phyloP scores from a whole-genome alignment of 1,284 basidiomycete species.

The Naganishia sp. region DNA sequence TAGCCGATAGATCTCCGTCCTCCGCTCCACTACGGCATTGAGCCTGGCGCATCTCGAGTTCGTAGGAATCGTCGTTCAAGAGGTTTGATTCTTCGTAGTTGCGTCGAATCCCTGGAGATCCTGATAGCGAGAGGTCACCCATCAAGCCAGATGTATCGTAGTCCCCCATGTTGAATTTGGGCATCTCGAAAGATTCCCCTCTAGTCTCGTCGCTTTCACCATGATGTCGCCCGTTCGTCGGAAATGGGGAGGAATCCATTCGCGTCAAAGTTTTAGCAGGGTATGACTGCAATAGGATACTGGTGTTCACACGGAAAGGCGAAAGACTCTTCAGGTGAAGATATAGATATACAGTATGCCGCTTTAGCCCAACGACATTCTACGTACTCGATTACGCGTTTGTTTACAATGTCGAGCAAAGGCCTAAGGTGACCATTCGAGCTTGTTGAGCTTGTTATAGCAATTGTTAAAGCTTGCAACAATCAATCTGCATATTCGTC shows the following conservation, averaged over 20 bases:
- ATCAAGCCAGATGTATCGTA: constrained; percentile 23
- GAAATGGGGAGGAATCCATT: background rate
- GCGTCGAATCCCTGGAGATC: background rate
- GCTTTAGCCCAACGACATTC: constrained; percentile 2
- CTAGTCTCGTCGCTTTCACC: background rate
- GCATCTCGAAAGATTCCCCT: constrained; percentile 23
- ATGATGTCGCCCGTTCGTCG: background rate
- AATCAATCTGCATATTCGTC: no score
- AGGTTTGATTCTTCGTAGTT: constrained; percentile 21
- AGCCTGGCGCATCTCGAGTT: constrained; percentile 8
- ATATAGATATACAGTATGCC: background rate
- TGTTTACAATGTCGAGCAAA: constrained; percentile 2
- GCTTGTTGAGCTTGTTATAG: no score
- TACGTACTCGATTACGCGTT: constrained; percentile 2
- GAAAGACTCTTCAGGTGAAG: background rate
- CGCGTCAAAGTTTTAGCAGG: background rate
- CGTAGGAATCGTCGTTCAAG: constrained; percentile 12
- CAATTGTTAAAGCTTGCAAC: no score
- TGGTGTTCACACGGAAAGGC: background rate
- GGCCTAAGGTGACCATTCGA: no score
- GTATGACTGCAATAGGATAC: no score
- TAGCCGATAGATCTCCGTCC: background rate
- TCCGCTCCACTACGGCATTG: background rate
- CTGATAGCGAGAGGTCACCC: constrained; percentile 20
- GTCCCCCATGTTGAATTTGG: constrained; percentile 18